These are phyloP conservation scores for Trichaptum fuscoviolaceum DNA, from an alignment of 768 basidiomycete species.

Conservation along the genomic window DNA sequence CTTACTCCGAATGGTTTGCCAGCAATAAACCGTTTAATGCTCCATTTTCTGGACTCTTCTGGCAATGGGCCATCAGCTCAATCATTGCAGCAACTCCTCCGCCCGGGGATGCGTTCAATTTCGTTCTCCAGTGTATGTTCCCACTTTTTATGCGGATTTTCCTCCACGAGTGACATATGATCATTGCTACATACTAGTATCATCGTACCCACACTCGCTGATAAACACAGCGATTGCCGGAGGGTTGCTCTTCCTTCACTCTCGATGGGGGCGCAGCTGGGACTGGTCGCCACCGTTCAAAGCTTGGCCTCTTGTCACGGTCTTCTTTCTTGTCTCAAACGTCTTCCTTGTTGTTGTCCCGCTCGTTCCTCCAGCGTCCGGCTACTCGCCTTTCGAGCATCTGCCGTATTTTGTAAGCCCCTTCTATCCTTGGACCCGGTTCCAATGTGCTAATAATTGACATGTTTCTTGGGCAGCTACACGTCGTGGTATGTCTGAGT, in stretches of 20 bases:
- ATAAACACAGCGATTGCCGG: constrained; percentile 57
- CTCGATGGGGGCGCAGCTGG: constrained; percentile 33
- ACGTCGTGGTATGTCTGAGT: constrained; percentile 40
- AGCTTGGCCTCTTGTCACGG: constrained; percentile 42
- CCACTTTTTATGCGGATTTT: background rate
- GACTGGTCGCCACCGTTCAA: constrained; percentile 64
- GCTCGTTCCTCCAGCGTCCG: constrained; percentile 53
- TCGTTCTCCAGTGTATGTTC: constrained; percentile 56
- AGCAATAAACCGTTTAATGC: constrained; percentile 68
- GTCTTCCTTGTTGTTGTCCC: constrained; percentile 59
- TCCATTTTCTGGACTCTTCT: constrained; percentile 56
- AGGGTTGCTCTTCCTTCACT: constrained; percentile 60
- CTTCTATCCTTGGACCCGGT: background rate
- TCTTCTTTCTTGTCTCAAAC: constrained; percentile 60
- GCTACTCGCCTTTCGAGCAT: constrained; percentile 44
- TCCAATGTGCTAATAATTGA: background rate
- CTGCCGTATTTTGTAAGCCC: constrained; percentile 66
- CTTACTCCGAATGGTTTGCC: constrained; percentile 60
- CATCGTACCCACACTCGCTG: constrained; percentile 51
- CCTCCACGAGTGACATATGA: background rate
- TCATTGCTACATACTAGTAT: constrained; percentile 33
- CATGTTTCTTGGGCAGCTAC: constrained; percentile 31
- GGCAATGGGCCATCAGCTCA: constrained; percentile 57
- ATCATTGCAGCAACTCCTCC: constrained; percentile 52
- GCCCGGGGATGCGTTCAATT: constrained; percentile 70